A percentile compares a stretch with the other conserved stretches of the same genome.
phyloP scores from a whole-genome alignment of 2,329 filamentous ascomycete species.

The Fusarium sp. region DNA sequence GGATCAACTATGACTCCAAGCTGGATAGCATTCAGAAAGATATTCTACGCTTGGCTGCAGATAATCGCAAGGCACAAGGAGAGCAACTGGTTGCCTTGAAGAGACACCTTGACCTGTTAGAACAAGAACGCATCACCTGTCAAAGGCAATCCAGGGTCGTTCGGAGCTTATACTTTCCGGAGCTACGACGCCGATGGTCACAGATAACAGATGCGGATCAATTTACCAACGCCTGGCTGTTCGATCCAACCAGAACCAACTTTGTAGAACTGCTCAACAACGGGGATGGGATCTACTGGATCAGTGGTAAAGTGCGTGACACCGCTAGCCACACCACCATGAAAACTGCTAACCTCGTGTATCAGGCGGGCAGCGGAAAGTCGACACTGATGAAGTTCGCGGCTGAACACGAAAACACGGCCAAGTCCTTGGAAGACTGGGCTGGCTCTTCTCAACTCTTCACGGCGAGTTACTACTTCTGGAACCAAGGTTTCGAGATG shows the following conservation, averaged over 20 bases:
- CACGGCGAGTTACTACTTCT: background rate
- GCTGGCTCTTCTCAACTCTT: background rate
- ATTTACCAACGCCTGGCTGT: constrained; percentile 13
- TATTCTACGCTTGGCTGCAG: background rate
- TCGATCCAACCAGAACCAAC: background rate
- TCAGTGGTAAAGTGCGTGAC: background rate
- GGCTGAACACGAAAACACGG: background rate
- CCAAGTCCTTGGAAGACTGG: background rate
- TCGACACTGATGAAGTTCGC: background rate
- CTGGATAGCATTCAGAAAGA: background rate
- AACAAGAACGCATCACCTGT: background rate
- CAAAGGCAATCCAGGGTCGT: background rate
- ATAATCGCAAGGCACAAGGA: background rate
- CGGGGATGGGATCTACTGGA: background rate
- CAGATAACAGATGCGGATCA: background rate
- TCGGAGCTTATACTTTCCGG: background rate
- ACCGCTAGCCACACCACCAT: no score
- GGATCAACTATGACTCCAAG: background rate
- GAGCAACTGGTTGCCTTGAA: background rate
- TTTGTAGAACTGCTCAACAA: background rate
- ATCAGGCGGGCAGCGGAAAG: background rate
- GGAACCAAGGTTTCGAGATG: background rate
- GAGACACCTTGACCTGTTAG: background rate
- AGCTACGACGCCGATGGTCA: background rate
- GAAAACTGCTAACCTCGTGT: background rate